Evolutionary conservation across 768 basidiomycete species (phyloP), one percentile per base, ranked within the genome.

Genomic region (Rubroboletus satanas): DNA sequence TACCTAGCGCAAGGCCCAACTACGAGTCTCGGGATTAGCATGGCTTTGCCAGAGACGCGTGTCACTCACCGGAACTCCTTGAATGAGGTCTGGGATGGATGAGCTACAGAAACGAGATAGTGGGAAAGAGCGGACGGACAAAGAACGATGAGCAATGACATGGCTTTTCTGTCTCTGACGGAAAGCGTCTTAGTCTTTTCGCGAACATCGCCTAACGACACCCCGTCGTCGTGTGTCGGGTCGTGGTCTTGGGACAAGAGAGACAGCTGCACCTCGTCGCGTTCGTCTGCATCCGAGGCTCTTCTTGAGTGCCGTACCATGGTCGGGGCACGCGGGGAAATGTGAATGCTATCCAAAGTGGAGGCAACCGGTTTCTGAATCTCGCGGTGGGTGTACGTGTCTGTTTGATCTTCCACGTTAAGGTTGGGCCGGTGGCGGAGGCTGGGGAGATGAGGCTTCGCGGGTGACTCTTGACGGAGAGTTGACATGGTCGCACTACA

Each of bases 1-100:
- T 65, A 89, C 89, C 89, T 52, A 98, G 81, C 37, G 96, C 95
- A 55, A 98, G 84, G 29, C 95, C 94, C 58, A 92, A 68, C 90
- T 92, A 26, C 45, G 46, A 46, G 49, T 2, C 3, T 12, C 26
- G 41, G 35, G 32, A 42, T 67, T 44, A 65, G 53, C 38, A 33
- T 33, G 45, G 46, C 12, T 31, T 45, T 21, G 37, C 47, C 52
- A 56, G 21, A 62, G 49, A 56, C 52, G 55, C 39, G 50, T 23
- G 57, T 42, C 14, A 79, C 86, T 68, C 69, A 97, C 91, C 51
- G 94, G 94, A 62, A 96, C 84, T 41, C 94, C 94, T 72, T 97
- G 94, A 49, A 88, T 83, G 35, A 89, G 77, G 67, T 89, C 87
- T 89, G 48, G 44, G 51, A 42, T 26, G 49, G 45, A 54, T 61